Evolutionary conservation across 495 filamentous ascomycete species (phyloP), one percentile per base, ranked within the genome.

Genomic region (Penicillium paradoxum): DNA sequence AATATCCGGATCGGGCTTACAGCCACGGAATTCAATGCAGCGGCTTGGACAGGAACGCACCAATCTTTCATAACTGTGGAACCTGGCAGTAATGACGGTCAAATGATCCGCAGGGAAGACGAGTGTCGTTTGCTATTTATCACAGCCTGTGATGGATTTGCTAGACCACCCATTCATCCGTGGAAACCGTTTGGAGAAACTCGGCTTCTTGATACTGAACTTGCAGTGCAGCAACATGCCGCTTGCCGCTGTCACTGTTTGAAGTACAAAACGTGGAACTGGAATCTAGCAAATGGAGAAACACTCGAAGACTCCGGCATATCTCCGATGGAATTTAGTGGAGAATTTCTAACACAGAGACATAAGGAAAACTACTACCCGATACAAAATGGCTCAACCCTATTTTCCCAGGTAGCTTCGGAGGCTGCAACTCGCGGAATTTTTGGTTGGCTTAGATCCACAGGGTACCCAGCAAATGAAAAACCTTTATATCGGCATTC

Each of bases 121-220:
- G 58, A 67, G 50, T 65, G 60, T 19, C 64, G 64, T 10, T 46
- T 69, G 8, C 39, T 67, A 40, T 69, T 64, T 17, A 60, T 64
- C 10, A 65, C 56, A 19, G 55, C 55, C 22, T 49, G 15, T 32
- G 62, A 65, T 49, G 54, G 46, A 17, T 51, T 62, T 43, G 39
- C 50, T 29, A 39, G 57, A 44, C 42, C 54, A 49, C 66, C 57
- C 18, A 50, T 65, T 7, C 57, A 41, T 37, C 32, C 50, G 25
- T 67, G 64, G 64, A 67, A 64, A 39, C 64, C 61, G n/a, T 67
- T 67, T 52, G 58, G 62, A 8, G 32, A 17, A 14, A 67, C 57
- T 18, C 44, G 49, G 17, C 44, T 69, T 10, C 36, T 17, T 27
- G 59, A 67, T 49, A 56, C 66, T 36, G 57, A 67, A 44, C 57